Percentiles rank a stretch among this genome's conserved stretches.
Conservation (phyloP, 768 basidiomycete genomes). For the Sarcodon sp. region DNA sequence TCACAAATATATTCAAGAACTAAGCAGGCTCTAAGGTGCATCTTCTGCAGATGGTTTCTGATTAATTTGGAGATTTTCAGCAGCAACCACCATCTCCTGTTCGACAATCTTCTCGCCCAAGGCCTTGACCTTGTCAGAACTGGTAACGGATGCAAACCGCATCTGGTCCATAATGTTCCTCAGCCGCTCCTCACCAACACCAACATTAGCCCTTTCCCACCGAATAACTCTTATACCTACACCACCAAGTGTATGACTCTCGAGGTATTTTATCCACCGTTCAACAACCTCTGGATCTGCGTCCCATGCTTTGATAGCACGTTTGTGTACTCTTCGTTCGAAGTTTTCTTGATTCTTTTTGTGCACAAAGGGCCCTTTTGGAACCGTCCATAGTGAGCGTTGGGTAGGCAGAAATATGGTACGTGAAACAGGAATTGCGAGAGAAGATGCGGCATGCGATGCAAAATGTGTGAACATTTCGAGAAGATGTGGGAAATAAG, state of each 20-base stretch:
- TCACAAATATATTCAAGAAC: no score
- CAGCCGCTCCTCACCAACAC: slow-evolving; percentile 30
- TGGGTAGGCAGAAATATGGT: slow-evolving; percentile 57
- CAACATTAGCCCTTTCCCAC: slow-evolving; percentile 56
- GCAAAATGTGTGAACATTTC: slow-evolving; percentile 79
- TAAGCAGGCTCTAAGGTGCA: no score
- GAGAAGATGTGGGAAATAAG: slow-evolving; percentile 54
- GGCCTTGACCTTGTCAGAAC: slow-evolving; percentile 16
- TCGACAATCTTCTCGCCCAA: slow-evolving; percentile 26
- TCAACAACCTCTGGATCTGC: slow-evolving; percentile 68
- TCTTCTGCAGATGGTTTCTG: no score
- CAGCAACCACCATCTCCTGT: slow-evolving; percentile 14
- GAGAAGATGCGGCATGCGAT: slow-evolving; percentile 69
- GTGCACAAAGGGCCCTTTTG: slow-evolving; percentile 75
- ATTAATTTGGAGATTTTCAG: no score
- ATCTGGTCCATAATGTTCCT: slow-evolving; percentile 21
- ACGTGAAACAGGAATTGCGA: slow-evolving; percentile 68
- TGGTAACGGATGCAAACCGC: slow-evolving; percentile 16
- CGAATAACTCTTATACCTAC: slow-evolving; percentile 77
- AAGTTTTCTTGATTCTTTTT: slow-evolving; percentile 97
- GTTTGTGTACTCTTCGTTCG: slow-evolving; percentile 70
- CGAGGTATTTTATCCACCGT: slow-evolving; percentile 69
- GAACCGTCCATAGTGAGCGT: slow-evolving; percentile 77
- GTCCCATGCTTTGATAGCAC: slow-evolving; percentile 87
- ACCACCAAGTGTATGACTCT: slow-evolving; percentile 64